Percentiles rank a stretch among this genome's conserved stretches.
Conservation (phyloP, 2,329 filamentous ascomycete genomes). For the Aureobasidium sp. region DNA sequence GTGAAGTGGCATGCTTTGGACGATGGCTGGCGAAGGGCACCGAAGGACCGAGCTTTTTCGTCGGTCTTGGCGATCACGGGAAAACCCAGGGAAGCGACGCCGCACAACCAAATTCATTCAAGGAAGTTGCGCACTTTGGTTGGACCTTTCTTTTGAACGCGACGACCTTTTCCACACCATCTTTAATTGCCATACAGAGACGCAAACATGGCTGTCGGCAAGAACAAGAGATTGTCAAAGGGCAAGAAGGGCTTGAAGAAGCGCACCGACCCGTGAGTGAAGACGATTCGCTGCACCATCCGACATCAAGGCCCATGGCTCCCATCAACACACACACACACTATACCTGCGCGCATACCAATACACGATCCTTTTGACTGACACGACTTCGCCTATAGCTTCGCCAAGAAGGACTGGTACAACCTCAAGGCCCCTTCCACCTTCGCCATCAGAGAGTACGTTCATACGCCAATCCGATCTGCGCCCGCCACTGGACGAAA, state of each 20-base stretch:
- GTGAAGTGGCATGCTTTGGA: too few relatives aligned
- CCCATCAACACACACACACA: not conserved
- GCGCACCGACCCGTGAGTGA: conserved; percentile 68
- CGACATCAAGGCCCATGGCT: conserved; percentile 37
- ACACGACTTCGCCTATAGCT: conserved; percentile 26
- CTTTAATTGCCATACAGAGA: conserved; percentile 4
- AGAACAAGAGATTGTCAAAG: conserved; percentile 99
- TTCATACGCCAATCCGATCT: conserved; percentile 38
- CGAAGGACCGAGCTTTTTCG: not conserved
- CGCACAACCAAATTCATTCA: not conserved
- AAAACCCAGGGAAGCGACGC: not conserved
- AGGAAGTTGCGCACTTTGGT: too few relatives aligned
- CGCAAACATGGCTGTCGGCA: conserved; percentile 64
- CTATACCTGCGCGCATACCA: not conserved
- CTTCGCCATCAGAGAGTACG: conserved; percentile 80
- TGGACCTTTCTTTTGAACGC: not conserved
- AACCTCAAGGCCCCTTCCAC: conserved; percentile 96
- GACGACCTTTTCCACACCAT: conserved; percentile 10
- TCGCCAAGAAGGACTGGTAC: conserved; percentile 86
- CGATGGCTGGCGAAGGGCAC: not conserved
- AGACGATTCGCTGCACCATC: conserved; percentile 47
- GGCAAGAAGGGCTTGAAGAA: conserved; percentile 99
- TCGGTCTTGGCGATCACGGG: not conserved
- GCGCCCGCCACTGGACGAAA: conserved; percentile 4
- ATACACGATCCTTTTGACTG: not conserved